phyloP scores from a whole-genome alignment of 495 filamentous ascomycete species.

The Cladorrhinum samala region DNA sequence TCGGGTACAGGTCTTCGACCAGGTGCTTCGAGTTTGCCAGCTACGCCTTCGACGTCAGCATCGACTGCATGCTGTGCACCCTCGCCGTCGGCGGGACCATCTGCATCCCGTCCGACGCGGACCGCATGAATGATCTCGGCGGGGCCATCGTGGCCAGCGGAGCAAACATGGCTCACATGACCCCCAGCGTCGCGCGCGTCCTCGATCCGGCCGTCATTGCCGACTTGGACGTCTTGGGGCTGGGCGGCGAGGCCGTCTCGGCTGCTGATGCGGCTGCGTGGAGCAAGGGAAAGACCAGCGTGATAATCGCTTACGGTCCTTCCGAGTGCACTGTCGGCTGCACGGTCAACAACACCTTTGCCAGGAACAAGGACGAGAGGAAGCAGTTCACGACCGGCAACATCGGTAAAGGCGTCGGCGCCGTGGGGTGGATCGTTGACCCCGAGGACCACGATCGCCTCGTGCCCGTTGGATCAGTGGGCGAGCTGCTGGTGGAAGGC shows the following conservation, averaged over 20 bases:
- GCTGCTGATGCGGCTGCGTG: slow-evolving; percentile 32
- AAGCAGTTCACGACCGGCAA: slow-evolving; percentile 21
- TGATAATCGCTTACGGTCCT: slow-evolving; percentile 56
- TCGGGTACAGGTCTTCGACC: slow-evolving; percentile 34
- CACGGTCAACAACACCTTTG: slow-evolving; percentile 34
- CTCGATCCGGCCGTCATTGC: slow-evolving; percentile 32
- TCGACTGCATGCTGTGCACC: slow-evolving; percentile 46
- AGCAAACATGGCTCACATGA: slow-evolving; percentile 41
- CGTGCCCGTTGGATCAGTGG: slow-evolving; percentile 61
- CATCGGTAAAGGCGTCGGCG: slow-evolving; percentile 41
- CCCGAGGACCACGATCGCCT: slow-evolving; percentile 49
- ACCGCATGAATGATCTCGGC: slow-evolving; percentile 37
- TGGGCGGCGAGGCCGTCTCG: slow-evolving; percentile 21
- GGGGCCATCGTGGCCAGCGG: slow-evolving; percentile 31
- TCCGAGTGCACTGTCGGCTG: slow-evolving; percentile 48
- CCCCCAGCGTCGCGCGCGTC: slow-evolving; percentile 51
- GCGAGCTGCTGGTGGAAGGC: slow-evolving; percentile 76
- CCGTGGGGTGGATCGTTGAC: slow-evolving; percentile 52
- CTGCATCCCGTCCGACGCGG: slow-evolving; percentile 54
- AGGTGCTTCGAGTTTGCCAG: slow-evolving; percentile 45
- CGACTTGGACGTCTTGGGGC: slow-evolving; percentile 14
- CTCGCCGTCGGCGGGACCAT: slow-evolving; percentile 53
- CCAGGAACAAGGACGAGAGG: slow-evolving; percentile 20
- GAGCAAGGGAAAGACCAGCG: slow-evolving; percentile 27
- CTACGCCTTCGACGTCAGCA: slow-evolving; percentile 47